A percentile compares a stretch with the other conserved stretches of the same genome.
These are phyloP conservation scores for Cryptococcus sp. DNA, from an alignment of 1,284 basidiomycete genomes.

Conservation along the genomic window DNA sequence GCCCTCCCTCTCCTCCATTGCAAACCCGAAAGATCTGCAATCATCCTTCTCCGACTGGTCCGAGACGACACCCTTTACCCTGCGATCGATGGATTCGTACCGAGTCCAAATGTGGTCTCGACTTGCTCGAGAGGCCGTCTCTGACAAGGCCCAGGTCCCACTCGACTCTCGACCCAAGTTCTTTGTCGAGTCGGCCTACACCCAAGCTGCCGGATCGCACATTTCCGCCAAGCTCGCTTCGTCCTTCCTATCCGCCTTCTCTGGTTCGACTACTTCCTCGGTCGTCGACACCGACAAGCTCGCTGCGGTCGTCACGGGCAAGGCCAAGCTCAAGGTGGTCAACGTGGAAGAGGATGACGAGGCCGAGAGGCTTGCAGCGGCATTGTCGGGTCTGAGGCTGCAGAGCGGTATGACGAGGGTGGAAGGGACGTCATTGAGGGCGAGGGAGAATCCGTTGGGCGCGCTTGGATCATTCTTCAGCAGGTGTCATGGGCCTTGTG, in stretches of 20 bases:
- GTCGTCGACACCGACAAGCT: conserved; percentile 45
- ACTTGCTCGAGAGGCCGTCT: conserved; percentile 56
- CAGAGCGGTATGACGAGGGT: conserved; percentile 19
- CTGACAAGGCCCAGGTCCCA: conserved; percentile 36
- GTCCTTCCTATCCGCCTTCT: conserved; percentile 49
- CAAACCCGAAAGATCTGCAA: conserved; percentile 49
- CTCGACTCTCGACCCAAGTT: conserved; percentile 44
- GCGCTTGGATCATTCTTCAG: conserved; percentile 21
- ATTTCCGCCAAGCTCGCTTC: conserved; percentile 44
- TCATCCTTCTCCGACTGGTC: conserved; percentile 58
- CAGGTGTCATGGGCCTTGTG: background rate
- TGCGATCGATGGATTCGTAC: conserved; percentile 74
- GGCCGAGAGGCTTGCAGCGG: conserved; percentile 20
- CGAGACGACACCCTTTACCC: conserved; percentile 69
- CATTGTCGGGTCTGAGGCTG: conserved; percentile 30
- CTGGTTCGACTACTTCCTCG: conserved; percentile 13
- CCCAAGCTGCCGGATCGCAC: conserved; percentile 35
- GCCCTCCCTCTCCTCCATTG: conserved; percentile 24
- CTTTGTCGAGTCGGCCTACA: conserved; percentile 29
- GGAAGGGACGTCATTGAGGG: conserved; percentile 7
- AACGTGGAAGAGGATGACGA: conserved; percentile 11
- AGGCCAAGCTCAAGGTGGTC: conserved; percentile 44
- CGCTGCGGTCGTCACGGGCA: conserved; percentile 46
- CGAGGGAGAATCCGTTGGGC: conserved; percentile 25
- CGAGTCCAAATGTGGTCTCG: conserved; percentile 82